Percentiles rank a stretch among this genome's conserved stretches.
phyloP scores from a whole-genome alignment of 495 filamentous ascomycete genomes.

The Chaetomidium leptoderma region DNA sequence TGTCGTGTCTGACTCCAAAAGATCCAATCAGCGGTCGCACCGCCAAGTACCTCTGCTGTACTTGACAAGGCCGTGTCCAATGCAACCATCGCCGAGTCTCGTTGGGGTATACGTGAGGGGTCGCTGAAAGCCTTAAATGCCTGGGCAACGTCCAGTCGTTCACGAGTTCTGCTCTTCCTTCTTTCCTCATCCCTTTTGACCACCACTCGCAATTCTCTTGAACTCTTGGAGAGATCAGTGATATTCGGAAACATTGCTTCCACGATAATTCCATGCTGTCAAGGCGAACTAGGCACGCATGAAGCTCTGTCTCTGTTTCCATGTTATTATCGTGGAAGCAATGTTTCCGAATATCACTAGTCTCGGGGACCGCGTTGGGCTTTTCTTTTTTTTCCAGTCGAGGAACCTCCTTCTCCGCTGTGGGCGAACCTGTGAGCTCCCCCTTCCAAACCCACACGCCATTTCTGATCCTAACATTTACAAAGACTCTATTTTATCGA shows the following conservation, averaged over 20 bases:
- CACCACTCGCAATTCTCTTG: too few species aligned
- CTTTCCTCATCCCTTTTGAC: neutral
- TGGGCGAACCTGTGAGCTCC: neutral
- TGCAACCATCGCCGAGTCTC: neutral
- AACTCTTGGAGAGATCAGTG: neutral
- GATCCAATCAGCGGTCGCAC: neutral
- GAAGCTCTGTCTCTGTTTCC: too few species aligned
- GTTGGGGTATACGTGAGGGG: neutral
- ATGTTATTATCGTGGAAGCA: too few species aligned
- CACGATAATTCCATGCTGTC: neutral
- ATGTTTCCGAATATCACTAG: neutral
- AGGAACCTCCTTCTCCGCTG: neutral
- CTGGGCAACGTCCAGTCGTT: neutral
- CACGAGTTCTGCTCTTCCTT: neutral
- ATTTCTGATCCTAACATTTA: neutral
- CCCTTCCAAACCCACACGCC: neutral
- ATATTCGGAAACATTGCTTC: conserved; percentile 1
- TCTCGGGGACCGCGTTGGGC: neutral
- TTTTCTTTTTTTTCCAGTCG: neutral
- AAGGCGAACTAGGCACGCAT: neutral
- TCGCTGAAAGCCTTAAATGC: conserved; percentile 3
- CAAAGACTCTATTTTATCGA: neutral
- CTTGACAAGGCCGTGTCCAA: neutral
- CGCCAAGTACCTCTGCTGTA: neutral
- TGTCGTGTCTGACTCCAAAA: neutral